Base-by-base conservation (phyloP, 495 filamentous ascomycete genomes). In the Sordaria brevicollis region DNA sequence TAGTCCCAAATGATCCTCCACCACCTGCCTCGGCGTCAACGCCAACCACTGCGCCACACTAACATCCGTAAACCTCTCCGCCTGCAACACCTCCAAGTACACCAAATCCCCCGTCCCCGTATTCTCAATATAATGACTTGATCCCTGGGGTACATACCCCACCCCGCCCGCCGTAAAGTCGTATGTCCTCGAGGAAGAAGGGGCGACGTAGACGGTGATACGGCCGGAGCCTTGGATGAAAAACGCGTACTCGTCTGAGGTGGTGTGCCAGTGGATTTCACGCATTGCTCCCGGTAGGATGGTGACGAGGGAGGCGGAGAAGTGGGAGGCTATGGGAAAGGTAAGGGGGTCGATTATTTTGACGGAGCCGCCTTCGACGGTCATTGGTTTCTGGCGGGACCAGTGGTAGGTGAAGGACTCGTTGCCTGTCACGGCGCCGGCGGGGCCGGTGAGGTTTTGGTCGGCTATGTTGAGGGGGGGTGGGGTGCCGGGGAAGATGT, bases 201-300 rank as follows among this genome's bases (percentile, higher is more conserved):
- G 85, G 0, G 90, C 87, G 5, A 82, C 78, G 76, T 88, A 92
- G 5, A 92, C 79, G 0, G 90, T 92, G 15, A 90, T 88, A 4
- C 91, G 84, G 0, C 86, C 91, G 0, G 83, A 82, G 0, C 91
- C 91, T 34, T 84, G 76, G 65, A 93, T 85, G 80, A 93, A 93
- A 79, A 90, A 94, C 2, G 85, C 86, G 90, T 90, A 94, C 73
- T 93, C 91, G 77, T 93, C 91, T 29, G 86, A 87, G 9, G 83
- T 85, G 0, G 89, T 88, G 72, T 93, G 91, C 91, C 91, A 94
- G 79, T 94, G 91, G 49, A 94, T 86, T 76, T 94, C 91, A 3
- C 91, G 86, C 85, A 94, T 86, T 1, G 87, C 89, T 43, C 90
- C 90, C 0, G 91, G 90, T 43, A 88, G 81, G 19, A 94, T 84